These are phyloP conservation scores for Candida wancherniae DNA, from an alignment of 805 yeast genomes.

Conservation along the genomic window DNA sequence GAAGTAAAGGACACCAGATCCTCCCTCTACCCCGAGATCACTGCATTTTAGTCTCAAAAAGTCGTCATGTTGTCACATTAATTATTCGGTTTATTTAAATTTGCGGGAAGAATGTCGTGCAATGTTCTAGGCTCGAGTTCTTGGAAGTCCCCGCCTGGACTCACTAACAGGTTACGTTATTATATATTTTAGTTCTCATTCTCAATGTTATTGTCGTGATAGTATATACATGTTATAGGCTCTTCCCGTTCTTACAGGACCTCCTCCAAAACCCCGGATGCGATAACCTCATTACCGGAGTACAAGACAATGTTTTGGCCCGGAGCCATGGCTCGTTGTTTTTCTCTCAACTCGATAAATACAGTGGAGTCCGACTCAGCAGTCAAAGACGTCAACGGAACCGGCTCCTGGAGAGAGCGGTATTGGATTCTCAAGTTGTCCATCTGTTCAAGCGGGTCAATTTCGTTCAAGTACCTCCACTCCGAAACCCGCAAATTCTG, in stretches of 20 bases:
- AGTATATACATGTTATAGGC: conserved; percentile 3
- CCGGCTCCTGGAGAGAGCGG: conserved; percentile 67
- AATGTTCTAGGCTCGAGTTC: too few relatives aligned
- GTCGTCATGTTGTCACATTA: too few relatives aligned
- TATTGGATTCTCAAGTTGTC: conserved; percentile 50
- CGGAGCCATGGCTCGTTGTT: conserved; percentile 74
- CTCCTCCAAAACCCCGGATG: too few relatives aligned
- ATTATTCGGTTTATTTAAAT: too few relatives aligned
- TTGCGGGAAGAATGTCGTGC: too few relatives aligned
- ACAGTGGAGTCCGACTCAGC: conserved; percentile 12
- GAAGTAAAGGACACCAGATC: conserved; percentile 10
- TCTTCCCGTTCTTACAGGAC: too few relatives aligned
- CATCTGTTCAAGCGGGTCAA: too few relatives aligned
- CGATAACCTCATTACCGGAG: conserved; percentile 60
- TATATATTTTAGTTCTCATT: too few relatives aligned
- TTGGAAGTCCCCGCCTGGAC: too few relatives aligned
- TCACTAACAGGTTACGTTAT: too few relatives aligned
- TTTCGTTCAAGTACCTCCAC: conserved; percentile 47
- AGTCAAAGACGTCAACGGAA: conserved; percentile 24
- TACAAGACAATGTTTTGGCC: conserved; percentile 85
- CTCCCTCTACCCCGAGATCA: conserved; percentile 35
- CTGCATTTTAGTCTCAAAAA: conserved; percentile 28
- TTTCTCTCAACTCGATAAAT: conserved; percentile 30
- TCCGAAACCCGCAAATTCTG: conserved; percentile 37
- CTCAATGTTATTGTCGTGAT: neutral